Evolutionary conservation across 805 yeast genomes (phyloP).

Genomic region (Barnettozyma vustinii): DNA sequence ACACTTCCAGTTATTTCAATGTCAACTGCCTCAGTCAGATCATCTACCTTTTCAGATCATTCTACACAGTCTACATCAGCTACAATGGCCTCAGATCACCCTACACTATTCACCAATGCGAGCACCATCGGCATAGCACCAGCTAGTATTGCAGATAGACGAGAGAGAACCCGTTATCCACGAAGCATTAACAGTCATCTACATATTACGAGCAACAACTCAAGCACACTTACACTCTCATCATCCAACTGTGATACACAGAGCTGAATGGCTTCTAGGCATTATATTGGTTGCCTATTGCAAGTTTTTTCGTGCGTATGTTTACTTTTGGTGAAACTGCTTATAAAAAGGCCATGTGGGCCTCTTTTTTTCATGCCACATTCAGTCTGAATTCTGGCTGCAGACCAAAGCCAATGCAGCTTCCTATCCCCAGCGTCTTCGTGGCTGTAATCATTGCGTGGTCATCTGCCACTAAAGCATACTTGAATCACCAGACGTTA

Average conservation of each 20-base stretch:
- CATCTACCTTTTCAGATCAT: slow-evolving; percentile 33
- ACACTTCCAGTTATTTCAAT: slow-evolving; percentile 30
- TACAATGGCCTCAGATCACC: slow-evolving; percentile 30
- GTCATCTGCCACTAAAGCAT: not conserved
- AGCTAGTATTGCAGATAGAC: slow-evolving; percentile 57
- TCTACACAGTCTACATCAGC: slow-evolving; percentile 32
- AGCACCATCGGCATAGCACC: slow-evolving; percentile 70
- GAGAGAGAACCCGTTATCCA: slow-evolving; percentile 18
- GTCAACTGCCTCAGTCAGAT: slow-evolving; percentile 31
- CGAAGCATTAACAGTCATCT: slow-evolving; percentile 18
- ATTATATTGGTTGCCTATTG: too few relatives aligned
- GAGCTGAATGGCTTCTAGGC: not conserved
- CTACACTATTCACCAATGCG: slow-evolving; percentile 49
- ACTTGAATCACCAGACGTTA: not conserved
- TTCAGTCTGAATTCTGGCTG: not conserved
- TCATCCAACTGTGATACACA: not conserved
- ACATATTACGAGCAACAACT: slow-evolving; percentile 15
- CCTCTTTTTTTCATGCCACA: not conserved
- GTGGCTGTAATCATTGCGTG: not conserved
- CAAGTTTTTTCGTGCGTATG: not conserved
- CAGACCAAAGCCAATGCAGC: not conserved
- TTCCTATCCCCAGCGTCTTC: not conserved
- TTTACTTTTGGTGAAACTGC: not conserved
- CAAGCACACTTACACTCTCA: slow-evolving; percentile 15
- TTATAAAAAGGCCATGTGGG: not conserved